A percentile compares a stretch with the other conserved stretches of the same genome.
Conservation (phyloP, 2,329 filamentous ascomycete species). For the Berkeleyomyces basicola region DNA sequence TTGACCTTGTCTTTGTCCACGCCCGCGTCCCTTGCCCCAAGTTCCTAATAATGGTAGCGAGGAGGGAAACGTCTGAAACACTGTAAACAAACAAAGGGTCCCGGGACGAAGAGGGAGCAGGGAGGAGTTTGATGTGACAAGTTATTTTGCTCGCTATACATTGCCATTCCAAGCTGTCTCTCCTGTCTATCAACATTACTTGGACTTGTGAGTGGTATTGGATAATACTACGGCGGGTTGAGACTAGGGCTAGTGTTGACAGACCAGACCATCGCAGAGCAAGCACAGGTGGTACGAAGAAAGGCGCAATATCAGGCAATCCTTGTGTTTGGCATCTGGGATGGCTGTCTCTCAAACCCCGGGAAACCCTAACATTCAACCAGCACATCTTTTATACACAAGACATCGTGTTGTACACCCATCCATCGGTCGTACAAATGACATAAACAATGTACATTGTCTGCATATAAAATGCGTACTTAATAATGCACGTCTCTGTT, state of each 20-base stretch:
- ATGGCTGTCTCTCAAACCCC: no score
- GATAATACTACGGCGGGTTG: background rate
- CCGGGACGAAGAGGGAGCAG: background rate
- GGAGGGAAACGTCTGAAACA: background rate
- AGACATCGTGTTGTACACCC: no score
- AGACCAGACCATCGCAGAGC: no score
- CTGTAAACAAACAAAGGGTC: background rate
- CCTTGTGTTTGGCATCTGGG: no score
- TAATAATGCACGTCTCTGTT: background rate
- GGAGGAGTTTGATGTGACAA: background rate
- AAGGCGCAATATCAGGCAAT: no score
- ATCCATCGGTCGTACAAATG: background rate
- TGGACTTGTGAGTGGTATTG: background rate
- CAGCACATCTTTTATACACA: no score
- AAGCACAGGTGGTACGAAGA: no score
- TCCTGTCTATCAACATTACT: conserved; percentile 2
- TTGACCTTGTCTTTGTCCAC: background rate
- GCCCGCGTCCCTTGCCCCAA: background rate
- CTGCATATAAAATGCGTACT: background rate
- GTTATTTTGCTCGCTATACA: conserved; percentile 1
- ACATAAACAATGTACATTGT: background rate
- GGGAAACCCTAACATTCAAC: no score
- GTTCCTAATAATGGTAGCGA: background rate
- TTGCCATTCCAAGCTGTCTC: background rate
- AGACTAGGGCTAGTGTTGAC: background rate